A percentile compares a stretch with the other conserved stretches of the same genome.
Evolutionary conservation across 129 eudicot species (phyloP).

Genomic region (Chrysanthemum makinoi): DNA sequence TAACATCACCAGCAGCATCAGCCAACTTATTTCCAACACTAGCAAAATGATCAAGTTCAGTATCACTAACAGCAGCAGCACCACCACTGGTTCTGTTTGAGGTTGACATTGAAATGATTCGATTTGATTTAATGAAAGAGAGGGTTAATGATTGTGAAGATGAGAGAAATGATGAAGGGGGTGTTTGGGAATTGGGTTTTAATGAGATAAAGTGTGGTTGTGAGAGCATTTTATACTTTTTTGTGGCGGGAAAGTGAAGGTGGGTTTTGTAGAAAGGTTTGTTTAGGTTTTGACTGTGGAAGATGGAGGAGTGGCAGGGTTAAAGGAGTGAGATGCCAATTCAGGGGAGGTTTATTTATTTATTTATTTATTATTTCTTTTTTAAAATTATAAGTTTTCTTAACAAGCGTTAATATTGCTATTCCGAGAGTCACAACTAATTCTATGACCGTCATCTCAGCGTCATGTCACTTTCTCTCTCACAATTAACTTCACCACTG

Average conservation of each 20-base stretch:
- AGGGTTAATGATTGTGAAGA: slow-evolving; percentile 31
- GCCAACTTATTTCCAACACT: slow-evolving; percentile 58
- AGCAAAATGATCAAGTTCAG: slow-evolving; percentile 64
- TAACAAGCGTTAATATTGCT: too few species aligned
- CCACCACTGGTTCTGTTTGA: too few species aligned
- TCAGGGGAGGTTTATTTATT: neutral
- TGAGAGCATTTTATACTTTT: slow-evolving; percentile 40
- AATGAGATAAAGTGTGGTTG: slow-evolving; percentile 44
- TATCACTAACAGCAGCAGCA: slow-evolving; percentile 24
- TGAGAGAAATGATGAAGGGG: slow-evolving; percentile 4
- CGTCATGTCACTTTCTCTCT: too few species aligned
- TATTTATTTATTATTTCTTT: neutral
- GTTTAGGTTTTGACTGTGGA: neutral
- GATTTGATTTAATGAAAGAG: slow-evolving; percentile 17
- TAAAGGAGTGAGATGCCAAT: slow-evolving; percentile 15
- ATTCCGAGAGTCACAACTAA: too few species aligned
- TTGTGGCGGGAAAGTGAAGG: slow-evolving; percentile 33
- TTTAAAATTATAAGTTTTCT: neutral
- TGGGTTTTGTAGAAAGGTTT: neutral
- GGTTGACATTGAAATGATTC: slow-evolving; percentile 25
- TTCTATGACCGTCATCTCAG: too few species aligned
- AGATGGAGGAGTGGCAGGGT: slow-evolving; percentile 25
- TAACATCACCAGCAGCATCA: slow-evolving; percentile 91
- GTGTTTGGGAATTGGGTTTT: slow-evolving; percentile 15
- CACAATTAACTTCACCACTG: too few species aligned